A percentile compares a stretch with the other conserved stretches of the same genome.
These are phyloP conservation scores for Takashimella tepidaria DNA, from an alignment of 1,284 basidiomycete genomes.

Conservation along the genomic window DNA sequence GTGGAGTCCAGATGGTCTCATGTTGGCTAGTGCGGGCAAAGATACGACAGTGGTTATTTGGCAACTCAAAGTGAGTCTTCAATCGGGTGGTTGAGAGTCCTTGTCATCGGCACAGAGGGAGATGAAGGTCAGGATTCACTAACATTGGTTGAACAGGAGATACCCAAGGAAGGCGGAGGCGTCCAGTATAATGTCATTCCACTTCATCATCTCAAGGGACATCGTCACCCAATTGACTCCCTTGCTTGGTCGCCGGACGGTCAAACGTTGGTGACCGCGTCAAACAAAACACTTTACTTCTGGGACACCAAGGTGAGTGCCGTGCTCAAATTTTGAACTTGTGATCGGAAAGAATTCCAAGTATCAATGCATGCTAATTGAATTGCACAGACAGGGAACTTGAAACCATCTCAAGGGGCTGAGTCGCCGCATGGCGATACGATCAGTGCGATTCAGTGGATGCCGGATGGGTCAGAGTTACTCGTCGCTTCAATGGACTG, in stretches of 20 bases:
- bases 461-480: slow-evolving; percentile 82
- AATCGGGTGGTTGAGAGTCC: no score
- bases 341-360: background rate
- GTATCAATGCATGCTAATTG: slow-evolving; percentile 9
- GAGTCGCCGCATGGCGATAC: slow-evolving; percentile 63
- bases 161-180: slow-evolving; percentile 14
- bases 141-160: slow-evolving; percentile 20
- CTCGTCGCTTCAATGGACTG: slow-evolving; percentile 86
- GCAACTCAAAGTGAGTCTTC: slow-evolving; percentile 69
- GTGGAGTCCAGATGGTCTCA: slow-evolving; percentile 85
- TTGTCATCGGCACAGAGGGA: slow-evolving; percentile 88
- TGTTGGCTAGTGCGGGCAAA: slow-evolving; percentile 80
- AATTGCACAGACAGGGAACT: slow-evolving; percentile 32
- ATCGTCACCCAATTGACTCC: slow-evolving; percentile 68
- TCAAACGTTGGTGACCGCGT: slow-evolving; percentile 68
- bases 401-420: slow-evolving; percentile 12
- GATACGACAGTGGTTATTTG: slow-evolving; percentile 87
- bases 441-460: slow-evolving; percentile 80
- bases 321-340: no score
- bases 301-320: slow-evolving; percentile 79
- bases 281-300: slow-evolving; percentile 72
- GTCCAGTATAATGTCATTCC: slow-evolving; percentile 24
- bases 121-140: slow-evolving; percentile 81
- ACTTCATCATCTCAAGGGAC: slow-evolving; percentile 55
- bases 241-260: slow-evolving; percentile 89